phyloP scores from a whole-genome alignment of 1,139 yeast species.

The Pichia sp. region DNA sequence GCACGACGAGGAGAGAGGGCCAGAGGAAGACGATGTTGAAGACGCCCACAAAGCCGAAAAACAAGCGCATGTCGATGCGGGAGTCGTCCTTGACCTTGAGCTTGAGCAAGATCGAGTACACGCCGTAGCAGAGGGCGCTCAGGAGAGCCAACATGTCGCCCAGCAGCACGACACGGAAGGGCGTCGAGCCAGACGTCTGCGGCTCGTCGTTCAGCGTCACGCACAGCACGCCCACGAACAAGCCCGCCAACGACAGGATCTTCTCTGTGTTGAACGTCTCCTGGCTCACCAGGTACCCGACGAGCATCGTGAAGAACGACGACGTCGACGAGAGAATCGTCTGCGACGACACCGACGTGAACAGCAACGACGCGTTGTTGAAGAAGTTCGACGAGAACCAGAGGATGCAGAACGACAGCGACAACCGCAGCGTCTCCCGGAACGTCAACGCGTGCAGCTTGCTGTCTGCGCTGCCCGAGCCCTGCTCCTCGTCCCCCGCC shows the following conservation, averaged over 20 bases:
- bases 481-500: too few species aligned
- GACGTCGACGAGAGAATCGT: constrained; percentile 89
- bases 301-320: constrained; percentile 80
- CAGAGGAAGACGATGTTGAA: constrained; percentile 72
- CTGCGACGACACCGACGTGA: constrained; percentile 89
- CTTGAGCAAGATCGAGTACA: constrained; percentile 85
- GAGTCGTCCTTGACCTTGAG: constrained; percentile 67
- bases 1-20: constrained; percentile 72
- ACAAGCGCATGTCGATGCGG: constrained; percentile 74
- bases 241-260: constrained; percentile 45
- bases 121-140: constrained; percentile 84
- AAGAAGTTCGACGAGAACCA: constrained; percentile 91
- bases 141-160: constrained; percentile 79
- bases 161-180: constrained; percentile 39
- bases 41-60: constrained; percentile 92
- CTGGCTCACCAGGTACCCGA: constrained; percentile 71
- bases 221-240: constrained; percentile 73
- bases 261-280: constrained; percentile 67
- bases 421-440: constrained; percentile 52
- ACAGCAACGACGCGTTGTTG: constrained; percentile 80
- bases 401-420: constrained; percentile 75
- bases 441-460: constrained; percentile 33
- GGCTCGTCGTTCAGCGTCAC: constrained; percentile 50
- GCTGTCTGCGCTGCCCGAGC: too few species aligned
- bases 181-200: constrained; percentile 21